These are phyloP conservation scores for Abrus precatorius DNA, from an alignment of 306 rosid genomes.

Conservation along the genomic window DNA sequence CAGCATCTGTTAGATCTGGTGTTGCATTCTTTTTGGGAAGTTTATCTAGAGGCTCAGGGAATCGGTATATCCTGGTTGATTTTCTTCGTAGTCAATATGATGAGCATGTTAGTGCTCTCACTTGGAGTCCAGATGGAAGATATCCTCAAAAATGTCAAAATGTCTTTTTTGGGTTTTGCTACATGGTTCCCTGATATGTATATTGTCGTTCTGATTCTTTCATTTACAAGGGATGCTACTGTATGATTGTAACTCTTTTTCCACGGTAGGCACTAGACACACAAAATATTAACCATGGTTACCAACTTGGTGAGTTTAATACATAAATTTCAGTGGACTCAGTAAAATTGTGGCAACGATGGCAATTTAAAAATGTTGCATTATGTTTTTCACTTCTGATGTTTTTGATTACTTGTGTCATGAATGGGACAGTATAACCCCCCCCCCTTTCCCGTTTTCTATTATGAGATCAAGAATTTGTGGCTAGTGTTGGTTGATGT, in stretches of 20 bases:
- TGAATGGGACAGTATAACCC: neutral
- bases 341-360: neutral
- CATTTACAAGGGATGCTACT: slow-evolving; percentile 27
- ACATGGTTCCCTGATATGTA: slow-evolving; percentile 22
- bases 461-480: neutral
- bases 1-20: slow-evolving; percentile 87
- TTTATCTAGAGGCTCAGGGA: slow-evolving; percentile 86
- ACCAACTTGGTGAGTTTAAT: slow-evolving; percentile 19
- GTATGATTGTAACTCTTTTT: neutral
- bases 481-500: neutral
- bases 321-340: neutral
- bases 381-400: neutral
- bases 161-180: slow-evolving; percentile 27
- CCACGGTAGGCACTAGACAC: neutral
- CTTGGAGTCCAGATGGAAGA: slow-evolving; percentile 99
- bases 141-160: slow-evolving; percentile 62
- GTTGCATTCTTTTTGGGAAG: slow-evolving; percentile 78
- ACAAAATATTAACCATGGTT: neutral
- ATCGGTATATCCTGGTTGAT: slow-evolving; percentile 81
- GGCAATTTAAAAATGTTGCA: slow-evolving; percentile 13
- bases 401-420: slow-evolving; percentile 19
- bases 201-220: neutral
- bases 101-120: slow-evolving; percentile 84
- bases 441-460: neutral
- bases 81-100: slow-evolving; percentile 73